These are phyloP conservation scores for Oryza longistaminata DNA, from an alignment of 176 grass and related monocot species.

Conservation along the genomic window DNA sequence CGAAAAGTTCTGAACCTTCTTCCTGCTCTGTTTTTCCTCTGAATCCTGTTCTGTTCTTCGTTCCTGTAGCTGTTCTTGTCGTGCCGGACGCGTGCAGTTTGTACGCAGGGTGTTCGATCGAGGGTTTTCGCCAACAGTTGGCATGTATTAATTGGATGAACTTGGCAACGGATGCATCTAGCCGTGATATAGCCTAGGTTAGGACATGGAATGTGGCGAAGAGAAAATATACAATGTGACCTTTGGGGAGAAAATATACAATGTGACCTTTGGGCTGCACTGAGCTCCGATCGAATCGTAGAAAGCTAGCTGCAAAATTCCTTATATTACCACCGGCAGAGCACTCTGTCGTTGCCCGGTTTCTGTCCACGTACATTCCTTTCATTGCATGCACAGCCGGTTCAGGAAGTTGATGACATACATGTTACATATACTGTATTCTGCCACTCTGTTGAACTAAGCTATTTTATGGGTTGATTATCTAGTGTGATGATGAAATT, in stretches of 20 bases:
- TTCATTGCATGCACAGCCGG: background rate
- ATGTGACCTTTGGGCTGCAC: conserved; percentile 14
- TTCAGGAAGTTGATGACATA: too few species aligned
- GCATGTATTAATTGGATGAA: background rate
- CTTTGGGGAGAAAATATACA: background rate
- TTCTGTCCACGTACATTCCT: conserved; percentile 37
- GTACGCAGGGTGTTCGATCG: too few species aligned
- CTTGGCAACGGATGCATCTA: conserved; percentile 45
- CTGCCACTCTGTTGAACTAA: too few species aligned
- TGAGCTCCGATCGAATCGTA: conserved; percentile 12
- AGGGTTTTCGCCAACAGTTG: too few species aligned
- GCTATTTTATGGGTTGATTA: too few species aligned
- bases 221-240: conserved; percentile 24
- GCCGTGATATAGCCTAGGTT: conserved; percentile 57
- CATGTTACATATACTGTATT: too few species aligned
- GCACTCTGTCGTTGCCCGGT: conserved; percentile 7
- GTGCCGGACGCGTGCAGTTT: too few species aligned
- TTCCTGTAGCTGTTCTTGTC: too few species aligned
- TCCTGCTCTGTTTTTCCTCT: too few species aligned
- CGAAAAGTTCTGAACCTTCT: too few species aligned
- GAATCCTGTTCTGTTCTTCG: too few species aligned
- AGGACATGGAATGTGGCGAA: background rate
- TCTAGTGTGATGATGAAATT: too few species aligned
- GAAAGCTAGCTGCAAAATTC: conserved; percentile 35
- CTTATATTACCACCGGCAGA: conserved; percentile 37